phyloP scores from a whole-genome alignment of 805 yeast genomes.

The Suhomyces vadensis region DNA sequence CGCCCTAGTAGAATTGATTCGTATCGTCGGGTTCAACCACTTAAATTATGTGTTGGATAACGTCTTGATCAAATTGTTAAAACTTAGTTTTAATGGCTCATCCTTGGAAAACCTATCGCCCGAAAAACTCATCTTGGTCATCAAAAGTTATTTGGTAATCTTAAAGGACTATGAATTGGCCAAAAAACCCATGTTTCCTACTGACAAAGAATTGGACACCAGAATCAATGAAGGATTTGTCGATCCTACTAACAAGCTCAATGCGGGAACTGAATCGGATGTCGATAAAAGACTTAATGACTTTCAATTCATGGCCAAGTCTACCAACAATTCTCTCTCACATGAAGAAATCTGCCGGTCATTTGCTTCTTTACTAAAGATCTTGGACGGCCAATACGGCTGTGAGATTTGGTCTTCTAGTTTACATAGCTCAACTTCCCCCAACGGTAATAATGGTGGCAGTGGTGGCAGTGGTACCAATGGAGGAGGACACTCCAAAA shows the following conservation, averaged over 20 bases:
- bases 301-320: conserved; percentile 43
- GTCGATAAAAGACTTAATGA: conserved; percentile 20
- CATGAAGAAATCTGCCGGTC: conserved; percentile 73
- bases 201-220: conserved; percentile 41
- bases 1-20: conserved; percentile 70
- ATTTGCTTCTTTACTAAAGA: conserved; percentile 53
- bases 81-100: conserved; percentile 56
- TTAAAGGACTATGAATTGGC: conserved; percentile 58
- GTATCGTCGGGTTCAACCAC: conserved; percentile 77
- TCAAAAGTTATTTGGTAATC: conserved; percentile 71
- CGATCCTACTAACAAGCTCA: background rate
- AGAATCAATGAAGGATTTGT: conserved; percentile 1
- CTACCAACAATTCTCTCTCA: conserved; percentile 47
- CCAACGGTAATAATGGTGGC: conserved; percentile 4
- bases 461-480: conserved; percentile 4
- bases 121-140: conserved; percentile 69
- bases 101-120: conserved; percentile 62
- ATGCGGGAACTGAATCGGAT: background rate
- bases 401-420: conserved; percentile 36
- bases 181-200: conserved; percentile 73
- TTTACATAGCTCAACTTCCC: background rate
- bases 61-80: conserved; percentile 68
- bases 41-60: conserved; percentile 79
- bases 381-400: conserved; percentile 59
- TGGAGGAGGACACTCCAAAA: conserved; percentile 9